Base-by-base conservation (phyloP, 129 eudicot genomes). In the Tagetes patula region DNA sequence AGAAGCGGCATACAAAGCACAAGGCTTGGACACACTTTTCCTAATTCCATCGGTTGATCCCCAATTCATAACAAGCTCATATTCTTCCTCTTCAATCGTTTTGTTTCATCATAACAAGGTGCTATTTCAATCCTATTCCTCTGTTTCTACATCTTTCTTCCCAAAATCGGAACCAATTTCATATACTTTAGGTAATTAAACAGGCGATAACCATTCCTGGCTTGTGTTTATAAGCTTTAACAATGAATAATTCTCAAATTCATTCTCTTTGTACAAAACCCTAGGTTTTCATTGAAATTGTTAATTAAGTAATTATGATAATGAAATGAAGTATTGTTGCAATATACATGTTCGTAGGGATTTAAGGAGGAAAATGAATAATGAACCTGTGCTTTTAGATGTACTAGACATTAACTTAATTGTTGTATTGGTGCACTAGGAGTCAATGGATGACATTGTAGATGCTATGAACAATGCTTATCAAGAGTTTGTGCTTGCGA, bases 361-460 rank as follows among this genome's bases (percentile, higher is more conserved):
- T 20, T 20, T 20, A 20, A 20, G 27, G 4, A 59, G 41, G 65
- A 33, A 60, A 34, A 6, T 33, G 41, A 34, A 60, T 60, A 3
- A 60, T 60, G 42, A 60, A 56, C n/a, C 1, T 60, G 66, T 60
- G 42, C 8, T 60, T 34, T 11, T 60, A 60, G 42, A 60, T 60
- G 41, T 60, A 36, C 66, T 33, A 5, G 4, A 11, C 8, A 13
- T 3, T 60, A 36, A 34, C 3, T 59, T 59, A 3, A 31, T 32
- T 33, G 39, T 7, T 33, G 14, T 45, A 45, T 32, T 61, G 46
- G 6, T 43, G 70, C 70, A 45, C 8, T 62, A 71, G 40, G 59
- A 75, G 43, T n/a, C 55, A 41, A 92, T 92, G 98, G 98, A 92
- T 70, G 84, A 55, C 80, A 85, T 89, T 3, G 96, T 92, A 12